phyloP scores from a whole-genome alignment of 345 rosid genomes.

The Isatis tinctoria region DNA sequence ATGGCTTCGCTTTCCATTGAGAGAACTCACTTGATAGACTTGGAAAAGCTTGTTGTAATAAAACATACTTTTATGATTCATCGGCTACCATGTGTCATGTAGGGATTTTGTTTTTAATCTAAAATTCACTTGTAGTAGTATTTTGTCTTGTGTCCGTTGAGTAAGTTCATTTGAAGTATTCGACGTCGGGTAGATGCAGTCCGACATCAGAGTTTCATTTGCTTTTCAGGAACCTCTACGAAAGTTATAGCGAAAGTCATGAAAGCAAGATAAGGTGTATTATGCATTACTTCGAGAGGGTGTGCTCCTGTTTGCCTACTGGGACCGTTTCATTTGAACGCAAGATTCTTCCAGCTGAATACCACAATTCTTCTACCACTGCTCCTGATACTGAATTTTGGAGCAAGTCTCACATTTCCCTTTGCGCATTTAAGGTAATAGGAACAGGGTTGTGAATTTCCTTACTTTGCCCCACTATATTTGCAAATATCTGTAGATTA shows the following conservation, averaged over 20 bases:
- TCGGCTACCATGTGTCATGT: background rate
- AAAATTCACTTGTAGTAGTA: background rate
- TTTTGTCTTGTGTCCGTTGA: background rate
- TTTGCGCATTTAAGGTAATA: constrained; percentile 71
- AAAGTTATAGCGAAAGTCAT: constrained; percentile 55
- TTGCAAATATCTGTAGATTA: constrained; percentile 1
- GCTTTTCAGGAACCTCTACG: constrained; percentile 61
- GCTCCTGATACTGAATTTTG: constrained; percentile 61
- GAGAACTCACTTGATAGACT: background rate
- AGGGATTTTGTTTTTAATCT: background rate
- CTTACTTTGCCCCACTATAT: background rate
- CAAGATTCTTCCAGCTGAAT: constrained; percentile 59
- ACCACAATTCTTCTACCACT: constrained; percentile 26
- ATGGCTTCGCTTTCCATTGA: background rate
- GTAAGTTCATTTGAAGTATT: background rate
- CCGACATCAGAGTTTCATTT: background rate
- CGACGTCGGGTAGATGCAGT: background rate
- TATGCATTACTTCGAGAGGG: constrained; percentile 73
- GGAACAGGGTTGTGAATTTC: background rate
- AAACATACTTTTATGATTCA: background rate
- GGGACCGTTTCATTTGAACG: constrained; percentile 85
- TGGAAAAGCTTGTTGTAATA: background rate
- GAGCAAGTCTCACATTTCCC: constrained; percentile 57
- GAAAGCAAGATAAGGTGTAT: constrained; percentile 76
- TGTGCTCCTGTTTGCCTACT: constrained; percentile 50